phyloP scores from a whole-genome alignment of 169 alveolate genomes.

The Plasmodium falciparum region DNA sequence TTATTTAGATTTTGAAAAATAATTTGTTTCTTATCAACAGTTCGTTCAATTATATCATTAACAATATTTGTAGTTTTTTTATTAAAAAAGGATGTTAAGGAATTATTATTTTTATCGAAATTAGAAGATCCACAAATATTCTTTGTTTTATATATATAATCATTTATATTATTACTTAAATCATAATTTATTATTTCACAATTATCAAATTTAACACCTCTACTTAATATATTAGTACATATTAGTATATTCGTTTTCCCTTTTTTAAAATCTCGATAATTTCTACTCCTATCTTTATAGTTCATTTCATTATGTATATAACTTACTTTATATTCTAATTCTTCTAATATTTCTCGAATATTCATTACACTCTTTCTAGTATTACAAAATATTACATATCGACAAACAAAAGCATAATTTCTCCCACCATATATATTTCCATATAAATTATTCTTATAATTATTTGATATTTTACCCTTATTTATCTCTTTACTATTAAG shows the following conservation, averaged over 20 bases:
- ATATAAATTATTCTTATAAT: no score
- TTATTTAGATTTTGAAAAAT: constrained; percentile 73
- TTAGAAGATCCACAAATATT: constrained; percentile 5
- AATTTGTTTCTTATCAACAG: constrained; percentile 64
- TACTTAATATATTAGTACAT: constrained; percentile 73
- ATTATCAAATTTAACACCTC: constrained; percentile 68
- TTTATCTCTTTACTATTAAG: constrained; percentile 20
- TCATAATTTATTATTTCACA: constrained; percentile 65
- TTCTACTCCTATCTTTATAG: constrained; percentile 53
- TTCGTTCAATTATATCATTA: constrained; percentile 68
- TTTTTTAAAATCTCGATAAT: constrained; percentile 62
- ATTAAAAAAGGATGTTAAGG: constrained; percentile 66
- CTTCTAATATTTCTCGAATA: constrained; percentile 24
- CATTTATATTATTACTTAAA: constrained; percentile 74
- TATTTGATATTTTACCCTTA: neutral
- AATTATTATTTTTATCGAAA: constrained; percentile 18
- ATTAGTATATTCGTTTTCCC: constrained; percentile 42
- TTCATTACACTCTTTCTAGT: constrained; percentile 72
- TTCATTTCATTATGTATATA: constrained; percentile 74
- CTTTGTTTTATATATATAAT: constrained; percentile 62
- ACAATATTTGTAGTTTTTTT: constrained; percentile 49
- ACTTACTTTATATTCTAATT: constrained; percentile 64
- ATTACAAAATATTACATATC: constrained; percentile 73
- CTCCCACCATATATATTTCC: neutral
- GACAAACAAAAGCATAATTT: neutral